A percentile compares a stretch with the other conserved stretches of the same genome.
phyloP scores from a whole-genome alignment of 192 early-diverging fungal genomes.

The Phlyctochytrium arcticum region DNA sequence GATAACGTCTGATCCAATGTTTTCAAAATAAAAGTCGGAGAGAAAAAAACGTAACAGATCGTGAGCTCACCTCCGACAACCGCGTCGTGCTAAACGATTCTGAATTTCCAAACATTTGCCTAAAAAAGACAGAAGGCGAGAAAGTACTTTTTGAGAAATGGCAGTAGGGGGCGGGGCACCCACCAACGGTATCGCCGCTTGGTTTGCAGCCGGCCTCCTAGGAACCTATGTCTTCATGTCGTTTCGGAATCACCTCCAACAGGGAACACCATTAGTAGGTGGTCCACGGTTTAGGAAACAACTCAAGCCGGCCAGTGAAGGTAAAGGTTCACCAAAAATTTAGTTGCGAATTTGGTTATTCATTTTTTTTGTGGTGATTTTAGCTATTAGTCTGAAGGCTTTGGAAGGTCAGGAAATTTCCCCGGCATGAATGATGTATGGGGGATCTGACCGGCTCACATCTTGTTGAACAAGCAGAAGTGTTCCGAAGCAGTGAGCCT shows the following conservation, averaged over 20 bases:
- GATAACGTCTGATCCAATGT: too few relatives aligned
- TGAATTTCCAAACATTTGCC: too few relatives aligned
- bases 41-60: too few relatives aligned
- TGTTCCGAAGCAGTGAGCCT: conserved; percentile 19
- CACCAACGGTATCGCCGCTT: background rate
- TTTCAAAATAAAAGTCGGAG: too few relatives aligned
- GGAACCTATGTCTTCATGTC: background rate
- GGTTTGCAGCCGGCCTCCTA: background rate
- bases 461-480: conserved; percentile 6
- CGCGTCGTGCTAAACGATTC: too few relatives aligned
- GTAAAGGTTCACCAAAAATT: background rate
- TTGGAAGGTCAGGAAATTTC: background rate
- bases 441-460: background rate
- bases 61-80: too few relatives aligned
- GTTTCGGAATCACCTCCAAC: background rate
- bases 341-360: background rate
- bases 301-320: background rate
- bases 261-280: background rate
- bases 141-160: too few relatives aligned
- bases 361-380: background rate
- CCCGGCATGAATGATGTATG: background rate
- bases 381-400: background rate
- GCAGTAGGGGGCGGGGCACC: too few relatives aligned
- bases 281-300: background rate
- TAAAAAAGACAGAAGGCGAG: too few relatives aligned